Base-by-base conservation (phyloP, 2,329 filamentous ascomycete genomes). In the Fusarium sulawesiense region DNA sequence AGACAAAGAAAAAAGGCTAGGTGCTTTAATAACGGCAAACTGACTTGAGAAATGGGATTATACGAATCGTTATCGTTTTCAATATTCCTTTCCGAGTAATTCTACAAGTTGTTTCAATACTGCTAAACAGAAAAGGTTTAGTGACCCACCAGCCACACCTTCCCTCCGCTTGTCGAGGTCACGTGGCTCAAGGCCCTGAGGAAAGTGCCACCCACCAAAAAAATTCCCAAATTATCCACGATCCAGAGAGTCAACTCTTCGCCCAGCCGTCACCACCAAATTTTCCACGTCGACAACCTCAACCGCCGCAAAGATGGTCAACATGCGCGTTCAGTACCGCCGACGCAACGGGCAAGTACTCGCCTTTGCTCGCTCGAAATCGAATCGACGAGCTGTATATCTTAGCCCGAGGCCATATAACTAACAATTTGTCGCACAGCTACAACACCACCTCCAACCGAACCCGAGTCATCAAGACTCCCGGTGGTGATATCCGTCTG, bases 391-490 rank as follows among this genome's bases (percentile, higher is more conserved):
- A 72, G 63, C 40, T 48, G 49, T 48, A 53, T 50, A 34, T 42
- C 60, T 66, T 68, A 49, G 60, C 59, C 25, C 45, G 66, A 53
- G 50, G 56, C 55, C 56, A 51, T 60, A 63, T 60, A 63, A 73
- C 75, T 78, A 66, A 77, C 73, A 56, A 59, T 58, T 64, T 68
- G 37, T 34, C 59, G 62, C 62, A 62, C 80, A 96, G 93, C 83
- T 99, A 98, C 93, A 98, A 98, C 91, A 98, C 95, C 84, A 88
- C 88, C 83, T 97, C 93, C 84, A 98, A 99, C 92, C 93, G 94
- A 86, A 95, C 96, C 83, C 92, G 96, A 83, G 89, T 97, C 80
- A 84, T 97, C 85, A 96, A 96, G 90, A 99, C 96, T 77, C 96
- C 97, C 77, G 97, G 96, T 84, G 96, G 96, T 83, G 90, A 95